Percentiles rank a stretch among this genome's conserved stretches.
Evolutionary conservation across 2,329 filamentous ascomycete species (phyloP).

Genomic region (Alternaria atra): DNA sequence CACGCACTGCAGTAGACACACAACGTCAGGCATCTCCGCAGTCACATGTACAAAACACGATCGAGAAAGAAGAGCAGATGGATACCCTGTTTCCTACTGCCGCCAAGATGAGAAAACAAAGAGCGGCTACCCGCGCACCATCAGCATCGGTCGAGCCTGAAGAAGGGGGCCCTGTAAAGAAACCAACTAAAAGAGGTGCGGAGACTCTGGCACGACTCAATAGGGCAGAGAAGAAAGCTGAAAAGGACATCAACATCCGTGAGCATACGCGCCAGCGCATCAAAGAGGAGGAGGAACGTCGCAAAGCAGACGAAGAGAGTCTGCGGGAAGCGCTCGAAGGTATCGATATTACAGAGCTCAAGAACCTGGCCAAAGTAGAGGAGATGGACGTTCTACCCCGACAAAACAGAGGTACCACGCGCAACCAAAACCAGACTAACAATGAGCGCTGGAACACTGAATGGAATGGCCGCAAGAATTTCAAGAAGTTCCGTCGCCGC

Average conservation of each 20-base stretch:
- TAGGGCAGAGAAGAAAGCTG: constrained; percentile 55
- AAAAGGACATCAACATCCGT: constrained; percentile 70
- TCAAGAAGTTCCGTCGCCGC: constrained; percentile 80
- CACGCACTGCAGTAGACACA: constrained; percentile 27
- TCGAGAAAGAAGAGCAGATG: constrained; percentile 65
- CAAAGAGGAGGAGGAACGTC: constrained; percentile 62
- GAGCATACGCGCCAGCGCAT: constrained; percentile 58
- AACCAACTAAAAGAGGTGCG: constrained; percentile 27
- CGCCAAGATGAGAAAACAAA: constrained; percentile 79
- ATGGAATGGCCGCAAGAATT: constrained; percentile 97
- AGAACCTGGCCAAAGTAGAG: constrained; percentile 78
- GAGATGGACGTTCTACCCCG: constrained; percentile 71
- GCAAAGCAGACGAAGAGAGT: constrained; percentile 71
- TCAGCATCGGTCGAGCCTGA: constrained; percentile 42
- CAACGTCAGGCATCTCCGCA: constrained; percentile 36
- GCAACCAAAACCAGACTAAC: constrained; percentile 40
- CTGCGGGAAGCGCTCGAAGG: constrained; percentile 65
- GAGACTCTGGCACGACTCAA: constrained; percentile 55
- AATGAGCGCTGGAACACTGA: constrained; percentile 79
- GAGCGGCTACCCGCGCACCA: constrained; percentile 50
- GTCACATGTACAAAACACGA: constrained; percentile 51
- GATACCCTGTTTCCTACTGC: constrained; percentile 79
- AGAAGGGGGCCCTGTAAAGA: constrained; percentile 49
- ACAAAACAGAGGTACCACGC: constrained; percentile 33
- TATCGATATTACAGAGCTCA: constrained; percentile 76